Percentiles rank a stretch among this genome's conserved stretches.
Conservation (phyloP, 1,284 basidiomycete genomes). For the Cutaneotrichosporon curvatum region DNA sequence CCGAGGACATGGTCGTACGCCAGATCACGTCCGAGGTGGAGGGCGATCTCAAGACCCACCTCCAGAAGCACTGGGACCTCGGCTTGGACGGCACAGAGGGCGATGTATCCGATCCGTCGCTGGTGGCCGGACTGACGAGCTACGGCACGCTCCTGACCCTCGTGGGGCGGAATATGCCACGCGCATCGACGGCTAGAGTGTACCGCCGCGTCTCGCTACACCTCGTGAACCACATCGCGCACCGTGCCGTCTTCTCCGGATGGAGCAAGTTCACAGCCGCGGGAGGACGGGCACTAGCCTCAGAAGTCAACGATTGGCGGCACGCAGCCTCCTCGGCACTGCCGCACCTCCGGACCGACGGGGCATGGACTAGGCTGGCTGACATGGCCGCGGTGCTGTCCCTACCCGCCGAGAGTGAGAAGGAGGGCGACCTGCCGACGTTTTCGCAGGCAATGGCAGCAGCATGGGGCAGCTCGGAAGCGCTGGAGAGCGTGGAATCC, state of each 20-base stretch:
- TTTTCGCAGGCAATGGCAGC: slow-evolving; percentile 75
- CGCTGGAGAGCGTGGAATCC: slow-evolving; percentile 60
- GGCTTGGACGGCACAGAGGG: slow-evolving; percentile 1
- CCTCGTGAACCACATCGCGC: slow-evolving; percentile 65
- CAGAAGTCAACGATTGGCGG: slow-evolving; percentile 70
- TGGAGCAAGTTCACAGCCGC: slow-evolving; percentile 53
- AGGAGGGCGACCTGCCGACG: slow-evolving; percentile 54
- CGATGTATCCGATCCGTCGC: slow-evolving; percentile 51
- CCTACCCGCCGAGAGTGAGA: slow-evolving; percentile 51
- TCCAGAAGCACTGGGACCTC: slow-evolving; percentile 44
- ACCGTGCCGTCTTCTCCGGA: slow-evolving; percentile 74
- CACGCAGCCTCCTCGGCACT: slow-evolving; percentile 55
- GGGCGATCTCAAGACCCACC: slow-evolving; percentile 61
- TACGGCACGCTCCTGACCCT: slow-evolving; percentile 64
- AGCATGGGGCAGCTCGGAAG: slow-evolving; percentile 63
- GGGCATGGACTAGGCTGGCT: slow-evolving; percentile 64
- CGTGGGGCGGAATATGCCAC: slow-evolving; percentile 57
- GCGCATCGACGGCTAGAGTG: slow-evolving; percentile 52
- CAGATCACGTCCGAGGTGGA: slow-evolving; percentile 75
- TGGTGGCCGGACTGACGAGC: slow-evolving; percentile 63
- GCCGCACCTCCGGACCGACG: slow-evolving; percentile 46
- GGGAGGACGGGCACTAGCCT: slow-evolving; percentile 58
- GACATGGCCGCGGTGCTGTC: slow-evolving; percentile 62
- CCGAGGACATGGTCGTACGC: slow-evolving; percentile 76
- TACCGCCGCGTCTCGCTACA: slow-evolving; percentile 64